Evolutionary conservation across 116 monocot species (phyloP).

Genomic region (Posidonia oceanica): DNA sequence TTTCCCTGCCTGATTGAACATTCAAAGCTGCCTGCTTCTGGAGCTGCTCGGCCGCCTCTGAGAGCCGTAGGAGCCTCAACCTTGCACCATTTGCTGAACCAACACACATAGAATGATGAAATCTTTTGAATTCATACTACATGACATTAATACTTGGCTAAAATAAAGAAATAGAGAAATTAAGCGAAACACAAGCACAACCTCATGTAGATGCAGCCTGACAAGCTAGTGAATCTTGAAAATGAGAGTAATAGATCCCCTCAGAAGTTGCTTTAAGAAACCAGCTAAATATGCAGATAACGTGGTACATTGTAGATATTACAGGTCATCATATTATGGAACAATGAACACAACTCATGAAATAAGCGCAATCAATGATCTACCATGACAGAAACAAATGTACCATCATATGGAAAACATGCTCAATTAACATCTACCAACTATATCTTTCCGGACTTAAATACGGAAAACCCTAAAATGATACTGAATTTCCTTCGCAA

Average conservation of each 20-base stretch:
- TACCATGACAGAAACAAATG: too few species aligned
- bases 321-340: too few species aligned
- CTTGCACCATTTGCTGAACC: constrained; percentile 43
- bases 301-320: too few species aligned
- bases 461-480: too few species aligned
- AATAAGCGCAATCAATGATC: too few species aligned
- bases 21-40: constrained; percentile 41
- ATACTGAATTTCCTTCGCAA: too few species aligned
- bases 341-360: too few species aligned
- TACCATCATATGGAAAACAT: neutral
- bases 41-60: constrained; percentile 65
- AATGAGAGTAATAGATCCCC: neutral
- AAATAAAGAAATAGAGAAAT: neutral
- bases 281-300: too few species aligned
- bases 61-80: constrained; percentile 53
- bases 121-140: neutral
- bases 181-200: neutral
- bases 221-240: neutral
- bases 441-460: neutral
- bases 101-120: neutral
- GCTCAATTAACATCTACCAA: neutral
- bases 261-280: too few species aligned
- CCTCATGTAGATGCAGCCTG: neutral
- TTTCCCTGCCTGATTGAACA: constrained; percentile 42
- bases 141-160: neutral